Evolutionary conservation across 1,284 basidiomycete species (phyloP).

Genomic region (Kwoniella shivajii): DNA sequence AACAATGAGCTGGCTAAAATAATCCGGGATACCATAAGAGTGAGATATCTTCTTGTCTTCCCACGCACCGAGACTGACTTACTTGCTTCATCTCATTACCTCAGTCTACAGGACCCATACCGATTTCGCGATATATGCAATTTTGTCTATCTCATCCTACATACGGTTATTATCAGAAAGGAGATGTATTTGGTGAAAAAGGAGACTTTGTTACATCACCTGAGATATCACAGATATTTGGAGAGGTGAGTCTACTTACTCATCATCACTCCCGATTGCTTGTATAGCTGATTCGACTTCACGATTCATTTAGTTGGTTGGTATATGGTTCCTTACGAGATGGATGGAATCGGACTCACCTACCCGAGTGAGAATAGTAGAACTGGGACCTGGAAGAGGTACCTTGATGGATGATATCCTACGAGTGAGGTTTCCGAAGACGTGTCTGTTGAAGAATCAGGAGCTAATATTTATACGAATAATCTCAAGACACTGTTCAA

Average conservation of each 20-base stretch:
- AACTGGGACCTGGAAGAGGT: constrained; percentile 92
- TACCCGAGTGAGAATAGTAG: constrained; percentile 70
- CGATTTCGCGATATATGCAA: constrained; percentile 84
- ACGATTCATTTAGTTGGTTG: constrained; percentile 66
- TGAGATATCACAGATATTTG: constrained; percentile 95
- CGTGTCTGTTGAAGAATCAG: no score
- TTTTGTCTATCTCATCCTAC: constrained; percentile 83
- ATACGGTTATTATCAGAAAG: constrained; percentile 82
- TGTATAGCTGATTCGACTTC: not conserved
- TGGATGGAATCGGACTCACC: constrained; percentile 67
- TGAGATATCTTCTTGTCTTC: constrained; percentile 31
- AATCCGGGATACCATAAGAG: constrained; percentile 69
- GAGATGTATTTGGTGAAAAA: constrained; percentile 76
- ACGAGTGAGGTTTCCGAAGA: constrained; percentile 61
- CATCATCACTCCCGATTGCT: not conserved
- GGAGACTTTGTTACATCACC: constrained; percentile 98
- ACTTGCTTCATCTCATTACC: not conserved
- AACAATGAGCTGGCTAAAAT: constrained; percentile 55
- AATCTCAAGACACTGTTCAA: constrained; percentile 50
- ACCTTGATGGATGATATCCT: constrained; percentile 91
- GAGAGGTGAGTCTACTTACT: constrained; percentile 69
- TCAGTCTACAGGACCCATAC: constrained; percentile 82
- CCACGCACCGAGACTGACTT: not conserved
- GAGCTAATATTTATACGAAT: no score
- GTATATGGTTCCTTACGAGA: constrained; percentile 79